Conservation (phyloP, 257 asterid genomes). For the Solanum piurae region DNA sequence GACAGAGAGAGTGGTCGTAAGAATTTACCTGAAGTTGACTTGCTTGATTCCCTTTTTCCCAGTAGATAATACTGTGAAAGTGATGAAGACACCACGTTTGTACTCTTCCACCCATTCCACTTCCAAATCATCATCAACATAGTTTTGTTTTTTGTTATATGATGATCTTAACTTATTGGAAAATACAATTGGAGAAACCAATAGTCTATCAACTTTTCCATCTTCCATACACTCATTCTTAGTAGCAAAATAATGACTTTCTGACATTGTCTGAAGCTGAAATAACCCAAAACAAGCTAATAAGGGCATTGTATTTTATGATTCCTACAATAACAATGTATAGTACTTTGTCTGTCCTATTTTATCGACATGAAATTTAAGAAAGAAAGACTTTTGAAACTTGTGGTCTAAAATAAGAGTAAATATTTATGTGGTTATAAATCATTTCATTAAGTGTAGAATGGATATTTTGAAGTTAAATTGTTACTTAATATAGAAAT, state of each 20-base stretch:
- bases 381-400: too few species aligned
- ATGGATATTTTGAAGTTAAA: too few species aligned
- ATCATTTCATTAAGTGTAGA: too few species aligned
- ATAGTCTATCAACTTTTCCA: constrained; percentile 5
- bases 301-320: not conserved
- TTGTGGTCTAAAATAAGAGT: too few species aligned
- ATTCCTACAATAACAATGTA: not conserved
- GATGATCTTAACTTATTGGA: constrained; percentile 13
- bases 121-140: not conserved
- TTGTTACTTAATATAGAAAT: too few species aligned
- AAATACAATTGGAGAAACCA: constrained; percentile 21
- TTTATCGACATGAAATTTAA: too few species aligned
- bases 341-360: too few species aligned
- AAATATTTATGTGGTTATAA: too few species aligned
- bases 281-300: not conserved
- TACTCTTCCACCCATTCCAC: constrained; percentile 33
- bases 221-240: constrained; percentile 5
- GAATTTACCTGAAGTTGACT: constrained; percentile 34
- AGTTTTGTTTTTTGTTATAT: constrained; percentile 6
- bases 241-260: constrained; percentile 5
- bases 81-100: constrained; percentile 31
- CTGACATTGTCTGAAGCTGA: constrained; percentile 29
- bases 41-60: constrained; percentile 25
- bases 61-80: constrained; percentile 10
- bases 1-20: not conserved